A percentile compares a stretch with the other conserved stretches of the same genome.
Conservation (phyloP, 176 grass and related monocot genomes). For the Eleusine indica region DNA sequence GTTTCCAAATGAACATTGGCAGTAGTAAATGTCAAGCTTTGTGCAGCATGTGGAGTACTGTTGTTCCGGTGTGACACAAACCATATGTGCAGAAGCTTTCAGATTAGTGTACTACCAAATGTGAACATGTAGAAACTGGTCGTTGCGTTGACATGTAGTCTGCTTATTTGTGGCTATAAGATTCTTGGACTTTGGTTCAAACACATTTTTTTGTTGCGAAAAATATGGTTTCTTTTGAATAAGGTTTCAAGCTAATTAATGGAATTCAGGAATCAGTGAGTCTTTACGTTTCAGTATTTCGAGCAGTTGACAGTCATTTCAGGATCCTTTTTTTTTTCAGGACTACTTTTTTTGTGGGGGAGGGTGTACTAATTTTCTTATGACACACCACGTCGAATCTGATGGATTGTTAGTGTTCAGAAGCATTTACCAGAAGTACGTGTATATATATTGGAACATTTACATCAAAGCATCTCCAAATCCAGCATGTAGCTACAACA, state of each 20-base stretch:
- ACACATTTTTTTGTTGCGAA: too few species aligned
- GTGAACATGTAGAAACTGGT: neutral
- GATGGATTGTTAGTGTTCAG: neutral
- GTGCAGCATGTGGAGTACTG: neutral
- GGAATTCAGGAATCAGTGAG: neutral
- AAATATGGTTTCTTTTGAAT: neutral
- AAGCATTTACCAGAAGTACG: neutral
- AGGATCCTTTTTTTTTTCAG: too few species aligned
- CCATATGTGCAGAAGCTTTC: neutral
- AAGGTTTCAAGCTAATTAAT: neutral
- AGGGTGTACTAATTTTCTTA: neutral
- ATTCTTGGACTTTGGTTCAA: neutral
- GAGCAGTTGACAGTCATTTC: too few species aligned
- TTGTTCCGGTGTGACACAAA: too few species aligned
- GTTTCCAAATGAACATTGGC: neutral
- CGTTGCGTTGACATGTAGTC: neutral
- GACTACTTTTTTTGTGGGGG: neutral
- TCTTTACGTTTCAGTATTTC: too few species aligned
- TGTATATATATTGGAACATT: conserved; percentile 2
- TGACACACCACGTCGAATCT: neutral
- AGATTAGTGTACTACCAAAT: neutral
- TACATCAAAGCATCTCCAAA: conserved; percentile 42
- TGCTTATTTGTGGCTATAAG: neutral
- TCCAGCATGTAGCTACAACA: conserved; percentile 2
- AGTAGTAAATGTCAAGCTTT: neutral